These are phyloP conservation scores for Leccinum pellstonianum DNA, from an alignment of 768 basidiomycete genomes.

Conservation along the genomic window DNA sequence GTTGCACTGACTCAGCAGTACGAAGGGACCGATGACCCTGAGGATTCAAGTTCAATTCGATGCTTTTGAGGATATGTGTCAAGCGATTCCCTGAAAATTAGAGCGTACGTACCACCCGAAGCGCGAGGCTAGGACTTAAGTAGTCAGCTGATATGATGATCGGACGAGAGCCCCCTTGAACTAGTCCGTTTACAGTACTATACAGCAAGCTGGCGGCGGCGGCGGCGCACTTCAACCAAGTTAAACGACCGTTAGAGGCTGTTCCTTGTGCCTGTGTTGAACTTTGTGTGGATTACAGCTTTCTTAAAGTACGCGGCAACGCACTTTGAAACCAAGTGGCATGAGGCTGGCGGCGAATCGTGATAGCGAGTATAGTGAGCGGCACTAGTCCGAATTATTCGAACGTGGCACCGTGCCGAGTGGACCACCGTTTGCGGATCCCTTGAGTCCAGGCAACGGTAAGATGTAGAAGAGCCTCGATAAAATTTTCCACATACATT, in stretches of 20 bases:
- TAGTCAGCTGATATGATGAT: no score
- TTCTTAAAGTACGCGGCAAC: no score
- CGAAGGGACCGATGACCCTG: neutral
- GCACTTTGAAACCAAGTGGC: neutral
- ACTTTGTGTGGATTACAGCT: neutral
- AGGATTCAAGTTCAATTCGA: no score
- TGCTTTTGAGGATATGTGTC: neutral
- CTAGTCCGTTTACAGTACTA: neutral
- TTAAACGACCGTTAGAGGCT: neutral
- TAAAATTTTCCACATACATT: neutral
- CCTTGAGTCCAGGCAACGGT: neutral
- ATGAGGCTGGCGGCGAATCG: neutral
- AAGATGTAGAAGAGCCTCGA: neutral
- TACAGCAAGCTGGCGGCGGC: neutral
- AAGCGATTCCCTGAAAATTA: neutral
- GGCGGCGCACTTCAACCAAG: neutral
- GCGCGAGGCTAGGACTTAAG: no score
- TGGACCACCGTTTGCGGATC: neutral
- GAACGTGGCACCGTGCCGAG: neutral
- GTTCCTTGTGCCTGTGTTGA: neutral
- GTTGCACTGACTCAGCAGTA: neutral
- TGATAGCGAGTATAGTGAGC: neutral
- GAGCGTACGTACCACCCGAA: no score
- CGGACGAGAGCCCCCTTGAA: neutral
- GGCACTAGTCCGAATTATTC: neutral